These are phyloP conservation scores for Raffaelea albimanens DNA, from an alignment of 2,329 filamentous ascomycete genomes.

Conservation along the genomic window DNA sequence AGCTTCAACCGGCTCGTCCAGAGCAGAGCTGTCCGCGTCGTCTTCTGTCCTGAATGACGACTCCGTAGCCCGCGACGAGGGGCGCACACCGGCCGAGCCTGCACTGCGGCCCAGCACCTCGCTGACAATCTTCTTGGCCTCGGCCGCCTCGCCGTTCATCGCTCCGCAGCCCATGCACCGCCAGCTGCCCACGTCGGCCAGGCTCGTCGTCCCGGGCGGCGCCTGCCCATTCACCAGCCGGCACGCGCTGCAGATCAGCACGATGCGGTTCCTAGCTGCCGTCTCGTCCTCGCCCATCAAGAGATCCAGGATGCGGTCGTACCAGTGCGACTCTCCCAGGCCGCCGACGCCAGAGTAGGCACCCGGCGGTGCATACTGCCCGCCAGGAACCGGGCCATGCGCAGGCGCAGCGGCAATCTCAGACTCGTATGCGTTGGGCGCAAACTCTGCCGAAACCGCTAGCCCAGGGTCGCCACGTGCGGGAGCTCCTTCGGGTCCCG, in stretches of 20 bases:
- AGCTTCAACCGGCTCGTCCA: no score
- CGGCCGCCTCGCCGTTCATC: constrained; percentile 73
- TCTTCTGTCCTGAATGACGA: no score
- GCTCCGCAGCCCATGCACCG: constrained; percentile 76
- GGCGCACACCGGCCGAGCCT: no score
- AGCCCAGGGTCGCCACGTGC: constrained; percentile 1
- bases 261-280: constrained; percentile 80
- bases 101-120: constrained; percentile 49
- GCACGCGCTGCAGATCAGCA: constrained; percentile 73
- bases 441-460: constrained; percentile 54
- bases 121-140: constrained; percentile 62
- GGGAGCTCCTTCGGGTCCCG: constrained; percentile 12
- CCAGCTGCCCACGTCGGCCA: constrained; percentile 80
- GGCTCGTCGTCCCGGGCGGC: constrained; percentile 68
- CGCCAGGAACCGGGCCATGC: constrained; percentile 10
- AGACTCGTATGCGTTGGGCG: constrained; percentile 57
- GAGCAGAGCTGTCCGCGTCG: no score
- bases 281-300: constrained; percentile 93
- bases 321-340: constrained; percentile 60
- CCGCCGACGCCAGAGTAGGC: neutral
- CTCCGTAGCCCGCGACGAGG: no score
- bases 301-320: constrained; percentile 85
- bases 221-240: constrained; percentile 92
- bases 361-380: constrained; percentile 19
- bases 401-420: constrained; percentile 5